Evolutionary conservation across 305 asterid species (phyloP).

Genomic region (Fraxinus dipetala): DNA sequence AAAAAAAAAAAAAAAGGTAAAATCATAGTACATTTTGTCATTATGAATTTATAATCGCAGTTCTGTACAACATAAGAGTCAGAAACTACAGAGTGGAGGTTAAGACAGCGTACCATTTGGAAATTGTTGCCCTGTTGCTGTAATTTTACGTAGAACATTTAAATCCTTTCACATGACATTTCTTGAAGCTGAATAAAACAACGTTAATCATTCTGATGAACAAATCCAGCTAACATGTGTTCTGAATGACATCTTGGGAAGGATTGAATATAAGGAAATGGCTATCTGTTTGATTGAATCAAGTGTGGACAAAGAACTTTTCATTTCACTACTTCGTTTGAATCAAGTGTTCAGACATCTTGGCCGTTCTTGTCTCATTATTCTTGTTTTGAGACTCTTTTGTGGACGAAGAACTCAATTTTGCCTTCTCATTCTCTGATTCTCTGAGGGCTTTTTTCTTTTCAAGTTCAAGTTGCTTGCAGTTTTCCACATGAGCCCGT

Average conservation of each 20-base stretch:
- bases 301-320: background rate
- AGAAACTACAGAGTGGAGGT: background rate
- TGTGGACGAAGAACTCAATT: slow-evolving; percentile 22
- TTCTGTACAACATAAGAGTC: background rate
- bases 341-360: slow-evolving; percentile 17
- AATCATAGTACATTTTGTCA: slow-evolving; percentile 13
- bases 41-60: slow-evolving; percentile 1
- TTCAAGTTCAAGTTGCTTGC: slow-evolving; percentile 68
- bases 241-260: background rate
- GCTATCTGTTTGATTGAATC: background rate
- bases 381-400: slow-evolving; percentile 28
- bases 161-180: background rate
- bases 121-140: background rate
- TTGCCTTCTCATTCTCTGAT: slow-evolving; percentile 41
- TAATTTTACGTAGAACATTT: background rate
- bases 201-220: background rate
- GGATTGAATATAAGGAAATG: background rate
- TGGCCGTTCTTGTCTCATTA: slow-evolving; percentile 21
- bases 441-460: slow-evolving; percentile 71
- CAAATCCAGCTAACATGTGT: background rate
- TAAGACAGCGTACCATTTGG: slow-evolving; percentile 16
- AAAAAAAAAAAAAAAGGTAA: background rate
- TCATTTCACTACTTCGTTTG: slow-evolving; percentile 22
- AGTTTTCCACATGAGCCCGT: slow-evolving; percentile 64
- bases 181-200: background rate